Conservation (phyloP, 176 grass and related monocot genomes). For the Bonia amplexicaulis region DNA sequence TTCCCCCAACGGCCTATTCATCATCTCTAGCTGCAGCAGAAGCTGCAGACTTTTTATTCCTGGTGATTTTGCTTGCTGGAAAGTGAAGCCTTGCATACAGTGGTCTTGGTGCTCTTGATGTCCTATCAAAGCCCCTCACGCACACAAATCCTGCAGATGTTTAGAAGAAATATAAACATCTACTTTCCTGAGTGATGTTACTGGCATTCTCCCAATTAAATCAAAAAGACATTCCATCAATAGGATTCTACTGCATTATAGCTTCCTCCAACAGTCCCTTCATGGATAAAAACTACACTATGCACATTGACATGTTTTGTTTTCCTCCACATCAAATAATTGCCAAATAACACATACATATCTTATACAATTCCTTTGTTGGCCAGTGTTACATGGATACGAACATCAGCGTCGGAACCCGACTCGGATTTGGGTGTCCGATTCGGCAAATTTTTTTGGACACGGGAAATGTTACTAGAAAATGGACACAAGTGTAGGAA, state of each 20-base stretch:
- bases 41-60: slow-evolving; percentile 27
- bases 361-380: not conserved
- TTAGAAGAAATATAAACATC: not conserved
- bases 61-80: slow-evolving; percentile 45
- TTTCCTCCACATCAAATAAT: not conserved
- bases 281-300: not conserved
- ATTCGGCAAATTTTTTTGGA: too few species aligned
- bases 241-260: not conserved
- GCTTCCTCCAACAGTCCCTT: not conserved
- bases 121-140: slow-evolving; percentile 56
- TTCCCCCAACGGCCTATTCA: not conserved
- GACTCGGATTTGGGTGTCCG: too few species aligned
- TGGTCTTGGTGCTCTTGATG: slow-evolving; percentile 52
- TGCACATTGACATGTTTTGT: not conserved
- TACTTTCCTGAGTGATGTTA: not conserved
- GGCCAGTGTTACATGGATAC: too few species aligned
- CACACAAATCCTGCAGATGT: slow-evolving; percentile 55
- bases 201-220: not conserved
- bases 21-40: slow-evolving; percentile 22
- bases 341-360: not conserved
- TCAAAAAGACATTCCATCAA: not conserved
- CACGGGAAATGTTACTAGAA: too few species aligned
- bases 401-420: too few species aligned
- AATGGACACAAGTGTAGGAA: too few species aligned
- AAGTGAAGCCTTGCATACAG: slow-evolving; percentile 61